These are phyloP conservation scores for Globisporangium splendens DNA, from an alignment of 352 stramenopile species.

Conservation along the genomic window DNA sequence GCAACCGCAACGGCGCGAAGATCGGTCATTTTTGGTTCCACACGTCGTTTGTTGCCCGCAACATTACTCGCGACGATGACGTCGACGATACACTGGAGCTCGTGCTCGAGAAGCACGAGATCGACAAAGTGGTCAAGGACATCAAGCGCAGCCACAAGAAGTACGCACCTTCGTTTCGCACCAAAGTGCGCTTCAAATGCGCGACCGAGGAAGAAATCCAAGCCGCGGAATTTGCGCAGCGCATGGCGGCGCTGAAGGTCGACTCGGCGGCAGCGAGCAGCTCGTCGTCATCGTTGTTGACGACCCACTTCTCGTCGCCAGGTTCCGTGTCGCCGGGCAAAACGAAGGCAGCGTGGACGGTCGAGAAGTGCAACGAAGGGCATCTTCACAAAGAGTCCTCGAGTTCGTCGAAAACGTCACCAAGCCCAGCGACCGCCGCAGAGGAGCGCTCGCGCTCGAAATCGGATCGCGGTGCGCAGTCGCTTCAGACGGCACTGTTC, in stretches of 20 bases:
- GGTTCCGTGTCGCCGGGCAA: constrained; percentile 6
- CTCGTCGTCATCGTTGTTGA: not conserved
- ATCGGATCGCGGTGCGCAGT: constrained; percentile 4
- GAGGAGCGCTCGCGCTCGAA: constrained; percentile 8
- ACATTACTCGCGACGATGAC: not conserved
- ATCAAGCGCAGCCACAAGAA: constrained; percentile 65
- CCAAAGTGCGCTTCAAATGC: constrained; percentile 47
- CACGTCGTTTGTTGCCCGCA: constrained; percentile 52
- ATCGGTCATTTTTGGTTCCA: constrained; percentile 79
- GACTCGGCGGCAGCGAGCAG: not conserved
- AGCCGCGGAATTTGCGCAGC: constrained; percentile 6
- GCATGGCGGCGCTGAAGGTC: constrained; percentile 3
- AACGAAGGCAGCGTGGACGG: constrained; percentile 15
- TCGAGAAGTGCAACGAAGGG: constrained; percentile 16
- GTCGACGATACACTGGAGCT: constrained; percentile 22
- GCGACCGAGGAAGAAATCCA: constrained; percentile 28
- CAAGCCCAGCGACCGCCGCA: not conserved
- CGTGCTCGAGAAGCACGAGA: constrained; percentile 48
- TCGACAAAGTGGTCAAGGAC: constrained; percentile 73
- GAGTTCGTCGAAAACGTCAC: constrained; percentile 3
- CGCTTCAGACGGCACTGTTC: not conserved
- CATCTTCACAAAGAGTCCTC: constrained; percentile 5
- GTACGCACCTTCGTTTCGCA: constrained; percentile 42
- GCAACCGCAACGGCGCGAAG: constrained; percentile 31
- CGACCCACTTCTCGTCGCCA: constrained; percentile 7